These are phyloP conservation scores for Amborella trichopoda DNA, from an alignment of 164 flowering plant genomes.

Conservation along the genomic window DNA sequence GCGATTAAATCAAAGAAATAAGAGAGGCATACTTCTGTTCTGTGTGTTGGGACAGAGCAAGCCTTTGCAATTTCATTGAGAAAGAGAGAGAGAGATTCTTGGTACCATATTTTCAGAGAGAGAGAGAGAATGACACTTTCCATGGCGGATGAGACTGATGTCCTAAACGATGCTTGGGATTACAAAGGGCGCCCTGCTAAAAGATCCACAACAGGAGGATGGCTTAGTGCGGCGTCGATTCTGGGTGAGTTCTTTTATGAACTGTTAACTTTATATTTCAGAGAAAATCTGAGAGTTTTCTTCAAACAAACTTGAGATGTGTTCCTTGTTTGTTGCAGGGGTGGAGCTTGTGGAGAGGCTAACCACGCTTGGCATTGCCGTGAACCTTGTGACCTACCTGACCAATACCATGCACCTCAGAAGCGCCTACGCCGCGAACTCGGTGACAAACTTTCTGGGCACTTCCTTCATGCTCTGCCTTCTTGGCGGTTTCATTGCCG, in stretches of 20 bases:
- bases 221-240: slow-evolving; percentile 80
- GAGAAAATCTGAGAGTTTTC: no score
- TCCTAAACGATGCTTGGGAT: slow-evolving; percentile 55
- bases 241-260: slow-evolving; percentile 38
- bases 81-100: no score
- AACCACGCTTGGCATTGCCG: slow-evolving; percentile 90
- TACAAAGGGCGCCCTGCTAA: slow-evolving; percentile 58
- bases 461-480: slow-evolving; percentile 69
- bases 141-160: neutral
- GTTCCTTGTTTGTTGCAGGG: no score
- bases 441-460: slow-evolving; percentile 82
- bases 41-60: no score
- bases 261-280: no score
- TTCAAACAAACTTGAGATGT: no score
- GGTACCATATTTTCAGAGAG: no score
- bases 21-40: no score
- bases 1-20: no score
- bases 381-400: slow-evolving; percentile 85
- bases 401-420: slow-evolving; percentile 72
- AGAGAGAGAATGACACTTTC: no score
- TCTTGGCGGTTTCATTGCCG: slow-evolving; percentile 91
- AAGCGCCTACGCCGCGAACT: slow-evolving; percentile 70
- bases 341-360: slow-evolving; percentile 43
- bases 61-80: no score
- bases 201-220: slow-evolving; percentile 58